Evolutionary conservation across 495 filamentous ascomycete genomes (phyloP).

Genomic region (Acidiella bohemica): DNA sequence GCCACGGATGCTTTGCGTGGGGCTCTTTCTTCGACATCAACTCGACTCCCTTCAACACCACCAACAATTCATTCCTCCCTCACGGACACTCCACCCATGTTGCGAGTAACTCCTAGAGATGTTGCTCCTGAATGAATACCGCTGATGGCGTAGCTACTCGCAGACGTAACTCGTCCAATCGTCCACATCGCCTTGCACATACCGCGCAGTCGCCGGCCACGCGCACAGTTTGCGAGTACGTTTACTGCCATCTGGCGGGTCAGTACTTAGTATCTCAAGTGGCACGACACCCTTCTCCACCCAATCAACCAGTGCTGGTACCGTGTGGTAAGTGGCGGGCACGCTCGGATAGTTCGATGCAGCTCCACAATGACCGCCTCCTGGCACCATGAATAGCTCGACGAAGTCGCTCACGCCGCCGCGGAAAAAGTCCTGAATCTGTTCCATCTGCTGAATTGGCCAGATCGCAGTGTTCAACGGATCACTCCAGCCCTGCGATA

Average conservation of each 20-base stretch:
- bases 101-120: too few relatives aligned
- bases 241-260: conserved; percentile 22
- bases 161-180: conserved; percentile 18
- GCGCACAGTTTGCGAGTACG: conserved; percentile 30
- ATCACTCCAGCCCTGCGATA: conserved; percentile 33
- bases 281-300: conserved; percentile 32
- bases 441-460: conserved; percentile 32
- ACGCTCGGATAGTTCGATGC: conserved; percentile 25
- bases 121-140: too few relatives aligned
- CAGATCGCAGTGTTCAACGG: conserved; percentile 30
- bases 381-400: conserved; percentile 30
- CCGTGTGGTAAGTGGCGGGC: conserved; percentile 31
- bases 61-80: too few relatives aligned
- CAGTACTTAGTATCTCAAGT: conserved; percentile 20
- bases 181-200: conserved; percentile 15
- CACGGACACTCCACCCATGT: too few relatives aligned
- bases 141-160: too few relatives aligned
- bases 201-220: conserved; percentile 28
- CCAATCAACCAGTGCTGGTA: conserved; percentile 40
- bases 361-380: conserved; percentile 32
- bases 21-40: too few relatives aligned
- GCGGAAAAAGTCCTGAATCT: conserved; percentile 24
- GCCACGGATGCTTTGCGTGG: not conserved
- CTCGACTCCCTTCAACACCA: too few relatives aligned
- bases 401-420: conserved; percentile 28